Conservation (phyloP, 202 grass and related monocot species). For the Hordeum pubiflorum region DNA sequence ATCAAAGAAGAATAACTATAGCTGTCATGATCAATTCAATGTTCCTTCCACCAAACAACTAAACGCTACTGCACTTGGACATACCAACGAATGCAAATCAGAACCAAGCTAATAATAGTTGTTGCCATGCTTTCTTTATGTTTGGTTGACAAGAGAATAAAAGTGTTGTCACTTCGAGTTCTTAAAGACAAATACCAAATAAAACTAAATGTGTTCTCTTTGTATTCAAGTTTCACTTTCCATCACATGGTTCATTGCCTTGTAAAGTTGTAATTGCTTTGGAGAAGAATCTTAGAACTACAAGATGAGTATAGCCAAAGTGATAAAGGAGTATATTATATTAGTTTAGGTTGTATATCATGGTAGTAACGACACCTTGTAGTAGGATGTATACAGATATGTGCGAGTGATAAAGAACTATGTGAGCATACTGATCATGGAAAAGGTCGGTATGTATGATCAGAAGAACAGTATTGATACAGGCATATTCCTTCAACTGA, state of each 20-base stretch:
- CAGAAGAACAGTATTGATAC: neutral
- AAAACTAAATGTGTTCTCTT: neutral
- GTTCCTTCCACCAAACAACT: neutral
- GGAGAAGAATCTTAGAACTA: neutral
- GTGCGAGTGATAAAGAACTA: neutral
- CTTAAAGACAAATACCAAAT: neutral
- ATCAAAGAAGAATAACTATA: conserved; percentile 9
- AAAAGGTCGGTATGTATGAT: neutral
- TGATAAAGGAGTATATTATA: neutral
- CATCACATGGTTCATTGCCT: neutral
- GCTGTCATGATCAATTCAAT: neutral
- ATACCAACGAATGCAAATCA: conserved; percentile 5
- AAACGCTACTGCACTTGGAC: neutral
- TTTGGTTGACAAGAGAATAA: neutral
- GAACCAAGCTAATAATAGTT: neutral
- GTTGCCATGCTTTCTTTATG: neutral
- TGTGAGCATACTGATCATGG: neutral
- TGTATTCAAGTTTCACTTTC: neutral
- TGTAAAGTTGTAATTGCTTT: neutral
- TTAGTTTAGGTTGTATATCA: neutral
- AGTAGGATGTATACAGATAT: neutral
- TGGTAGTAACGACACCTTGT: neutral
- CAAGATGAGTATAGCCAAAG: neutral
- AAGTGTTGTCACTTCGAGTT: neutral
- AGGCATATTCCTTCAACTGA: neutral